These are phyloP conservation scores for Schizothecium vesticola DNA, from an alignment of 495 filamentous ascomycete species.

Conservation along the genomic window DNA sequence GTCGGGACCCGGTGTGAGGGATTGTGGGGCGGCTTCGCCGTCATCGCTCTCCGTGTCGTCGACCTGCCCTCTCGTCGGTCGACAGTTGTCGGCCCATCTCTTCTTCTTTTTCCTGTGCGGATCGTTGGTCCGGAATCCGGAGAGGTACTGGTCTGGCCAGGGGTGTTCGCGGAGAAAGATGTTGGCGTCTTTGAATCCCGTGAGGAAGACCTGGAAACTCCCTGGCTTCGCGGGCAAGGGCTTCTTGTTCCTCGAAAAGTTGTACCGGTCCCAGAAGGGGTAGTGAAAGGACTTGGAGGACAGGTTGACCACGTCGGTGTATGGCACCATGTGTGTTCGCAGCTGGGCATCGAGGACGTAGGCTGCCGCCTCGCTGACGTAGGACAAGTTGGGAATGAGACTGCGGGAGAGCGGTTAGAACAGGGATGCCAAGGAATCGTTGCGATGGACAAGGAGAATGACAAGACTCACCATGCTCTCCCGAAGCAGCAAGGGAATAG, in stretches of 20 bases:
- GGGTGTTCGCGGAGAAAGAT: constrained; percentile 91
- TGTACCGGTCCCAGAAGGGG: constrained; percentile 91
- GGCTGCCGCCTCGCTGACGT: constrained; percentile 95
- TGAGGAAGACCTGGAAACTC: constrained; percentile 96
- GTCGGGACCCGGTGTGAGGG: constrained; percentile 36
- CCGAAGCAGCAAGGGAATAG: constrained; percentile 97
- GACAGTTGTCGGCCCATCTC: constrained; percentile 77
- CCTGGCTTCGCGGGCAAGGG: constrained; percentile 86
- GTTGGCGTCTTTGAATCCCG: constrained; percentile 94
- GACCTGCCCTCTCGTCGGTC: constrained; percentile 57
- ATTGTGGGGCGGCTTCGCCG: constrained; percentile 38
- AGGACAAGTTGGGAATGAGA: constrained; percentile 97
- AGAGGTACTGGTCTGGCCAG: constrained; percentile 90
- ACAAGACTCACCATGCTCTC: constrained; percentile 61
- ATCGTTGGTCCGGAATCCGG: constrained; percentile 67
- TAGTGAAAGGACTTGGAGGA: constrained; percentile 98
- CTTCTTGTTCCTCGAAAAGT: constrained; percentile 80
- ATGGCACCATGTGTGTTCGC: constrained; percentile 87
- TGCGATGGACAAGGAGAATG: not conserved
- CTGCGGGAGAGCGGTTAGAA: constrained; percentile 29
- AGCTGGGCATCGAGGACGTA: constrained; percentile 90
- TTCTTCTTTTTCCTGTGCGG: constrained; percentile 64
- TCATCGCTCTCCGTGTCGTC: constrained; percentile 71
- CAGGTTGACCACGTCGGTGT: constrained; percentile 89
- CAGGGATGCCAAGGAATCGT: not conserved